A percentile compares a stretch with the other conserved stretches of the same genome.
Conservation (phyloP, 2,329 filamentous ascomycete species). For the Penicillium freii region DNA sequence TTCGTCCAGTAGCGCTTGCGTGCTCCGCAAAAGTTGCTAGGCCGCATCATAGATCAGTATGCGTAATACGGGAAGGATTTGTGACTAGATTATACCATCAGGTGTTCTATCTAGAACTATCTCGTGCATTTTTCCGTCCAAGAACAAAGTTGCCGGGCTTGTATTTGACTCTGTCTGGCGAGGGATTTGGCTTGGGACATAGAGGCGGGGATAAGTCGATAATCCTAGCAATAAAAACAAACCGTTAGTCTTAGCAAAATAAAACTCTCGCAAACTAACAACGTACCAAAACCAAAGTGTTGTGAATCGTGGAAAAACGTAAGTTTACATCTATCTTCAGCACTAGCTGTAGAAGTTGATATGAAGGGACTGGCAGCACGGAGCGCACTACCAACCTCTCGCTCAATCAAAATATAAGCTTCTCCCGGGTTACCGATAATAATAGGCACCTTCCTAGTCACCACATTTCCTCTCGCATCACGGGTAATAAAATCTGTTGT, state of each 20-base stretch:
- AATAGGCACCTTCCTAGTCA: slow-evolving; percentile 22
- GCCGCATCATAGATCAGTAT: not conserved
- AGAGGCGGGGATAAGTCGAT: slow-evolving; percentile 26
- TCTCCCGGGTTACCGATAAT: slow-evolving; percentile 25
- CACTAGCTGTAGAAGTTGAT: slow-evolving; percentile 5
- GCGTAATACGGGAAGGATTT: not conserved
- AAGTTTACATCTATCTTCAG: slow-evolving; percentile 24
- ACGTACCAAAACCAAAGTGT: slow-evolving; percentile 27
- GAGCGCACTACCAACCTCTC: slow-evolving; percentile 21
- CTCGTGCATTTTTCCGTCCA: slow-evolving; percentile 28
- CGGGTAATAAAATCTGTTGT: not conserved
- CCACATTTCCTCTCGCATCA: slow-evolving; percentile 17
- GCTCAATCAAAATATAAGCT: slow-evolving; percentile 24
- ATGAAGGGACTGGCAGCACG: slow-evolving; percentile 17
- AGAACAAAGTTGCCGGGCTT: slow-evolving; percentile 26
- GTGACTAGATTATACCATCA: slow-evolving; percentile 19
- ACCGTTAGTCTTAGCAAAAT: not conserved
- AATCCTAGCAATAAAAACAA: slow-evolving; percentile 12
- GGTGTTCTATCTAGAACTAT: slow-evolving; percentile 25
- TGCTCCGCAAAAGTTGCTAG: not conserved
- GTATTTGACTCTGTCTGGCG: slow-evolving; percentile 20
- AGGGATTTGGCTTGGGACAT: slow-evolving; percentile 20
- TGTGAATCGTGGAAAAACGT: slow-evolving; percentile 29
- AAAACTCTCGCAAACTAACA: not conserved
- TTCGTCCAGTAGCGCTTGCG: not conserved